Evolutionary conservation across 352 stramenopile species (phyloP).

Genomic region (Phytophthora sp.): DNA sequence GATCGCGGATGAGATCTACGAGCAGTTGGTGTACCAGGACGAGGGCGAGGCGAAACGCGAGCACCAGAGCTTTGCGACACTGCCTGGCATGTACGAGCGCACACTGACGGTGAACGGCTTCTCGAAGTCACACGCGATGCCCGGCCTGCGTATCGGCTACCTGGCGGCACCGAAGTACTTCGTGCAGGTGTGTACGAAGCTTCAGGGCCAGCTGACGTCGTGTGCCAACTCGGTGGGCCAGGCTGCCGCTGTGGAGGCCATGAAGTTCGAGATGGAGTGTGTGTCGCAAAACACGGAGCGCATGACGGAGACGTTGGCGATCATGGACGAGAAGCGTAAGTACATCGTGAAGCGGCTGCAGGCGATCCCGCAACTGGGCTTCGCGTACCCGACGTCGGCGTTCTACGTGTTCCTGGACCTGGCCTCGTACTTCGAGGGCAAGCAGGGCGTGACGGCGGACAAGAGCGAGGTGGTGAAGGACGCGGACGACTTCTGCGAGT

Average conservation of each 20-base stretch:
- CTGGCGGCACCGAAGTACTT: constrained; percentile 82
- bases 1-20: constrained; percentile 96
- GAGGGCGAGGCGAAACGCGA: constrained; percentile 53
- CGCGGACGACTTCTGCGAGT: constrained; percentile 87
- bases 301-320: constrained; percentile 54
- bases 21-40: constrained; percentile 93
- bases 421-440: constrained; percentile 73
- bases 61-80: constrained; percentile 73
- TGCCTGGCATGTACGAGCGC: constrained; percentile 89
- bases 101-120: constrained; percentile 97
- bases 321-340: constrained; percentile 89
- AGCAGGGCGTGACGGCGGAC: constrained; percentile 42
- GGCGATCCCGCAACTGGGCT: constrained; percentile 83
- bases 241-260: constrained; percentile 87
- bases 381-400: constrained; percentile 89
- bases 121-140: constrained; percentile 97
- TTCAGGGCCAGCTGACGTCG: constrained; percentile 96
- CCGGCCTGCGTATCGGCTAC: constrained; percentile 94
- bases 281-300: constrained; percentile 50
- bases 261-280: constrained; percentile 83
- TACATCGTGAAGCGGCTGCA: constrained; percentile 87
- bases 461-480: constrained; percentile 52
- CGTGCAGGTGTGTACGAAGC: constrained; percentile 87
- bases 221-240: constrained; percentile 94
- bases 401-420: constrained; percentile 97